Conservation (phyloP, 495 filamentous ascomycete genomes). For the Poronia punctata region DNA sequence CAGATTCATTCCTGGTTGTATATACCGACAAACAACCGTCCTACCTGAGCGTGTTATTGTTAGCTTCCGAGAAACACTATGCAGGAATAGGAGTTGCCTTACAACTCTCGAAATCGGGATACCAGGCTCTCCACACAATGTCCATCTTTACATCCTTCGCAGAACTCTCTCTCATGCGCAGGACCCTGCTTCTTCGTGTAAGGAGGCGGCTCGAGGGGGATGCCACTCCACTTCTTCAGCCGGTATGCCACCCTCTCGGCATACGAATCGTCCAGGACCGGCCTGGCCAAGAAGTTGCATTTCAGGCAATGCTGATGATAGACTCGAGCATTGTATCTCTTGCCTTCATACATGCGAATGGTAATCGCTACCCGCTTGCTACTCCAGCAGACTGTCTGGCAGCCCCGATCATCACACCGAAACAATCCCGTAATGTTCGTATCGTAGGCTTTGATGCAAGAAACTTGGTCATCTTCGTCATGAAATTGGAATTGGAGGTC, state of each 20-base stretch:
- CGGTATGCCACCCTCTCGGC: conserved; percentile 44
- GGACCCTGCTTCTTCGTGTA: conserved; percentile 22
- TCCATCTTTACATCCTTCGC: conserved; percentile 45
- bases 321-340: conserved; percentile 40
- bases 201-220: conserved; percentile 26
- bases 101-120: too few relatives aligned
- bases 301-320: conserved; percentile 39
- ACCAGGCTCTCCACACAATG: conserved; percentile 37
- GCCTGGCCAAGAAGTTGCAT: conserved; percentile 28
- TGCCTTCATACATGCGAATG: conserved; percentile 35
- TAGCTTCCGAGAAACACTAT: too few relatives aligned
- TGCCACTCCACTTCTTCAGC: conserved; percentile 43
- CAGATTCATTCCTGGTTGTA: too few relatives aligned
- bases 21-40: too few relatives aligned
- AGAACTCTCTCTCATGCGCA: conserved; percentile 36
- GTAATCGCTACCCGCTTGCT: conserved; percentile 39
- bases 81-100: too few relatives aligned
- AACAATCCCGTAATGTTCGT: conserved; percentile 32
- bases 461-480: neutral
- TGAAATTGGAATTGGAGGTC: conserved; percentile 19
- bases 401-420: conserved; percentile 25
- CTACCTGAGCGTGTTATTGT: too few relatives aligned
- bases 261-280: conserved; percentile 36
- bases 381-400: conserved; percentile 24
- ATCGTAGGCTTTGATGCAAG: conserved; percentile 15